Percentiles rank a stretch among this genome's conserved stretches.
Evolutionary conservation across 768 basidiomycete species (phyloP).

Genomic region (Mycena indigotica): DNA sequence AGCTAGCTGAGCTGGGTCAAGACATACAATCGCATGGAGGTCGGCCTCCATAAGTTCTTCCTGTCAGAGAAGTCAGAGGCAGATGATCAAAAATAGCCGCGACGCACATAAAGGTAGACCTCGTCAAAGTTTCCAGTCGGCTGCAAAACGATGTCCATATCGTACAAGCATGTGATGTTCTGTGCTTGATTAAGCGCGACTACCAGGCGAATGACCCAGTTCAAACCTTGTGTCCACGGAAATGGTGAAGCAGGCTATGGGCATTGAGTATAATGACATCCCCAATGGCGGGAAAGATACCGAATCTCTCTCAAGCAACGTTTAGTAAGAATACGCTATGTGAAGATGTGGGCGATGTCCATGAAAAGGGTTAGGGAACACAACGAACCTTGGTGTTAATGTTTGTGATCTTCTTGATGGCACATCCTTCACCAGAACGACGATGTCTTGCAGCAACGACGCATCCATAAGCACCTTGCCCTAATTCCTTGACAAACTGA

Average conservation of each 20-base stretch:
- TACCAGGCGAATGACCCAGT: neutral
- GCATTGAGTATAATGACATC: conserved; percentile 17
- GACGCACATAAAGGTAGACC: conserved; percentile 81
- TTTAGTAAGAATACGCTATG: conserved; percentile 91
- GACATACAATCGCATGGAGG: conserved; percentile 95
- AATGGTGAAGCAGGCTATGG: conserved; percentile 87
- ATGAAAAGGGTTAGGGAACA: neutral
- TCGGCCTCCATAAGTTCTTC: conserved; percentile 99
- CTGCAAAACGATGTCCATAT: conserved; percentile 97
- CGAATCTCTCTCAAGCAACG: conserved; percentile 94
- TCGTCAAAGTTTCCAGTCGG: conserved; percentile 92
- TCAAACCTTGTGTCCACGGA: conserved; percentile 92
- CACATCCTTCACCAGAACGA: conserved; percentile 71
- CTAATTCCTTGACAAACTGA: conserved; percentile 94
- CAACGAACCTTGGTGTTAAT: conserved; percentile 80
- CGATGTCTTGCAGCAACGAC: conserved; percentile 86
- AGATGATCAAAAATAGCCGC: neutral
- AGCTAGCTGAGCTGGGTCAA: neutral
- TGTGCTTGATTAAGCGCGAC: conserved; percentile 31
- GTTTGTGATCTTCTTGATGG: conserved; percentile 96
- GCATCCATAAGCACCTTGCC: conserved; percentile 93
- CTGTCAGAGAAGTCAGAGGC: conserved; percentile 42
- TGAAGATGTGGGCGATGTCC: neutral
- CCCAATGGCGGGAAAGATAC: conserved; percentile 40
- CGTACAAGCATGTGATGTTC: conserved; percentile 91